Evolutionary conservation across 106 monocot species (phyloP).

Genomic region (Hemerocallis citrina): DNA sequence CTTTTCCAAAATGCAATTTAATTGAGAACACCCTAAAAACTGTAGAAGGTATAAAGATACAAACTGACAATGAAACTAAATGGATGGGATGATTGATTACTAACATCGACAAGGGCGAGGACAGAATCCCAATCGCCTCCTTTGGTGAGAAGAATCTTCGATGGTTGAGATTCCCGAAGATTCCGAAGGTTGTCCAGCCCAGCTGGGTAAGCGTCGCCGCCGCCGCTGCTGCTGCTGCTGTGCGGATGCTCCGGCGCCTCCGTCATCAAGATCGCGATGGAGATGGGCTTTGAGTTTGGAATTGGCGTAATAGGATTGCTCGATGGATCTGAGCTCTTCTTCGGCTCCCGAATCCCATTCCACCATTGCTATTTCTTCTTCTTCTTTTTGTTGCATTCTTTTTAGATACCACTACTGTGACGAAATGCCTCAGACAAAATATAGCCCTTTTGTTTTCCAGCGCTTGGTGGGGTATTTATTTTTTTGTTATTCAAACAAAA

Average conservation of each 20-base stretch:
- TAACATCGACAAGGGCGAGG: constrained; percentile 20
- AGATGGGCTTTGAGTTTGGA: constrained; percentile 7
- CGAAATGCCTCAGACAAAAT: too few species aligned
- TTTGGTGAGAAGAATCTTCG: background rate
- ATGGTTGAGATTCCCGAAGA: background rate
- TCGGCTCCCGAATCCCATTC: constrained; percentile 46
- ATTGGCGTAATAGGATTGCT: constrained; percentile 20
- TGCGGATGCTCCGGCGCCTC: background rate
- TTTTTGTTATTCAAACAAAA: too few species aligned
- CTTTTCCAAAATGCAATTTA: too few species aligned
- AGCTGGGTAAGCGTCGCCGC: constrained; percentile 42
- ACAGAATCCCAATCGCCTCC: constrained; percentile 7
- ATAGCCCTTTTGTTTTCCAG: too few species aligned
- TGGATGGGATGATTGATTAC: too few species aligned
- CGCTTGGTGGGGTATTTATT: too few species aligned
- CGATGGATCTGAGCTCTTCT: constrained; percentile 57
- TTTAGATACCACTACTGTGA: background rate
- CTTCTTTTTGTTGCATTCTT: background rate
- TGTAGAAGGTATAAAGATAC: too few species aligned
- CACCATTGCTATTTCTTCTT: background rate
- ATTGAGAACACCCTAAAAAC: too few species aligned
- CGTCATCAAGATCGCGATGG: background rate
- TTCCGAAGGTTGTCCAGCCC: constrained; percentile 8
- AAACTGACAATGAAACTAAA: too few species aligned
- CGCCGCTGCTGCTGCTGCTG: constrained; percentile 19